Evolutionary conservation across 176 grass and related monocot species (phyloP).

Genomic region (Oryza brachyantha): DNA sequence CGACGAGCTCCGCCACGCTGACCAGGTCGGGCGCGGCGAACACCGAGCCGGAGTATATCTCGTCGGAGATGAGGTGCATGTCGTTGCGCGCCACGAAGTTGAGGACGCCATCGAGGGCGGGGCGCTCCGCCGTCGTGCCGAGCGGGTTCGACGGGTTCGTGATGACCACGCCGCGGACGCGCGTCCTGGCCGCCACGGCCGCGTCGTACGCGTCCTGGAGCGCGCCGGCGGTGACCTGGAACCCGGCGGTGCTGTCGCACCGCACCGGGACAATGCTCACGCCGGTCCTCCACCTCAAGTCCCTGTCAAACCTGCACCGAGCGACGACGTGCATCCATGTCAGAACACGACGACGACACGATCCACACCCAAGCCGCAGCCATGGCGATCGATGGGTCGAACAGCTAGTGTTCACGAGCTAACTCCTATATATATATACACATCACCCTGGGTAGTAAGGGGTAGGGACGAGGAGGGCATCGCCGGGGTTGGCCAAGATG

Average conservation of each 20-base stretch:
- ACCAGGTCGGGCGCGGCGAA: slow-evolving; percentile 62
- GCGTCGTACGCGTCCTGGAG: slow-evolving; percentile 50
- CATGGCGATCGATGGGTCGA: background rate
- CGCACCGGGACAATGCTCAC: slow-evolving; percentile 78
- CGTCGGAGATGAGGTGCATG: slow-evolving; percentile 91
- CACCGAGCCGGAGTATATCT: slow-evolving; percentile 82
- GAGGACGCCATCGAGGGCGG: slow-evolving; percentile 43
- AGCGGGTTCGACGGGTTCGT: slow-evolving; percentile 93
- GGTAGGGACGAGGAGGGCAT: slow-evolving; percentile 76
- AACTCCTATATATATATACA: too few relatives aligned
- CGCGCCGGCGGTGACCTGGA: slow-evolving; percentile 57
- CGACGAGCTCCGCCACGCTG: slow-evolving; percentile 71
- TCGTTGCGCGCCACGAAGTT: slow-evolving; percentile 52
- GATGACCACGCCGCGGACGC: slow-evolving; percentile 56
- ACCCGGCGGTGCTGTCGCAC: slow-evolving; percentile 66
- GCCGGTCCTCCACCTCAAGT: slow-evolving; percentile 77
- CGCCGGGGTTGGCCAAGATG: slow-evolving; percentile 68
- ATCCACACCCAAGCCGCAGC: too few relatives aligned
- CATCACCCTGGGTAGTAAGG: slow-evolving; percentile 86
- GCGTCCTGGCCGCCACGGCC: slow-evolving; percentile 37
- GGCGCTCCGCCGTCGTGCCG: slow-evolving; percentile 41
- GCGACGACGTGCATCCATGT: background rate
- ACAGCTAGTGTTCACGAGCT: background rate
- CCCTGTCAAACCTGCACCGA: slow-evolving; percentile 72
- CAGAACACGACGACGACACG: too few relatives aligned